Percentiles rank a stretch among this genome's conserved stretches.
Evolutionary conservation across 139 green algal genomes (phyloP).

Genomic region (Picochlorum sp.): DNA sequence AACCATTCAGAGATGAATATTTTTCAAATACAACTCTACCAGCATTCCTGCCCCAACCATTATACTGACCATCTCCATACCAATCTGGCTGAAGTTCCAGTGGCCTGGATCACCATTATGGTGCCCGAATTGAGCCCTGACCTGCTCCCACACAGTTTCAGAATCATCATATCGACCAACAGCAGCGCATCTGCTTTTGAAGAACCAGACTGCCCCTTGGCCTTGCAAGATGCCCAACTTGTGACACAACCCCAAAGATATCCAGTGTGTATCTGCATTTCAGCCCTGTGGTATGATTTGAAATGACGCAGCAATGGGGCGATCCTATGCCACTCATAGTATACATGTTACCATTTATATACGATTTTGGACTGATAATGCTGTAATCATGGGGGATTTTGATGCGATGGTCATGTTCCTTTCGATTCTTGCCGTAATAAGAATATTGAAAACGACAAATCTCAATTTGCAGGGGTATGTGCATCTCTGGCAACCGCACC

Average conservation of each 20-base stretch:
- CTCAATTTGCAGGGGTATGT: no score
- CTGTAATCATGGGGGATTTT: no score
- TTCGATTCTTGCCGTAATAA: no score
- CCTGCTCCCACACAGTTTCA: background rate
- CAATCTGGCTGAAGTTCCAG: conserved; percentile 46
- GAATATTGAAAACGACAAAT: no score
- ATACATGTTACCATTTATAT: no score
- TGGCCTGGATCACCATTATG: conserved; percentile 32
- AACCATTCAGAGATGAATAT: conserved; percentile 30
- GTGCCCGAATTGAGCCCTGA: conserved; percentile 16
- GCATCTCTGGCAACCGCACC: no score
- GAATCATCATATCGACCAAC: background rate
- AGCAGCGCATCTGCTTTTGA: background rate
- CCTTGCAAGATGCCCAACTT: background rate
- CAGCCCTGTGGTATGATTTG: no score
- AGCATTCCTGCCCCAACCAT: conserved; percentile 33
- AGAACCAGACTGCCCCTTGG: background rate
- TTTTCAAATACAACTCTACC: conserved; percentile 30
- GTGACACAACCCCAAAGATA: background rate
- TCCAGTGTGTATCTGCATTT: no score
- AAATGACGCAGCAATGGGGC: no score
- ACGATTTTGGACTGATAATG: no score
- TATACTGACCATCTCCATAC: conserved; percentile 29
- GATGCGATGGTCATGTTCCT: no score
- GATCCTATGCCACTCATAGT: no score